These are phyloP conservation scores for Collariella sp. DNA, from an alignment of 495 filamentous ascomycete species.

Conservation along the genomic window DNA sequence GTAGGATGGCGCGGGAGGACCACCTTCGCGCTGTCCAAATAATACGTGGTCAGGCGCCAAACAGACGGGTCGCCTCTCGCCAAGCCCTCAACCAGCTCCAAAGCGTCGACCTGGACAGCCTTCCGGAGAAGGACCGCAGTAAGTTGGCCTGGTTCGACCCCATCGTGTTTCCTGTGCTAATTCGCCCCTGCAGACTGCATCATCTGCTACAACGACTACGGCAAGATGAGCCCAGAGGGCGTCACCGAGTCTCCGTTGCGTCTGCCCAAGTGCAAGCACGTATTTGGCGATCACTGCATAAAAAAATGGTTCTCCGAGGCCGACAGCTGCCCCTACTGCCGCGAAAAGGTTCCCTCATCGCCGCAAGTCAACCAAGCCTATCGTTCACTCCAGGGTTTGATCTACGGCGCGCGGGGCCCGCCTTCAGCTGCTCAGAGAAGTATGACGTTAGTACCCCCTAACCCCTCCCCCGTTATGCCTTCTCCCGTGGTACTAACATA, in stretches of 20 bases:
- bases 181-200: slow-evolving; percentile 35
- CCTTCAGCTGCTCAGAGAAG: no score
- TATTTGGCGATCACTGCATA: slow-evolving; percentile 52
- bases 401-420: slow-evolving; percentile 9
- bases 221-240: slow-evolving; percentile 43
- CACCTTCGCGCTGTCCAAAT: slow-evolving; percentile 31
- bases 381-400: slow-evolving; percentile 15
- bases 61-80: slow-evolving; percentile 39
- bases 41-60: slow-evolving; percentile 31
- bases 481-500: no score
- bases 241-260: slow-evolving; percentile 42
- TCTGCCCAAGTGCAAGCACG: slow-evolving; percentile 48
- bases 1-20: slow-evolving; percentile 18
- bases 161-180: neutral
- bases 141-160: slow-evolving; percentile 15
- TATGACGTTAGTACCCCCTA: neutral
- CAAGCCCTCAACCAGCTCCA: slow-evolving; percentile 39
- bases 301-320: slow-evolving; percentile 53
- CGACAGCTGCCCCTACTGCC: slow-evolving; percentile 50
- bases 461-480: neutral
- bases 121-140: slow-evolving; percentile 42
- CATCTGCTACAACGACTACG: slow-evolving; percentile 52
- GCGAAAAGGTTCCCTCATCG: slow-evolving; percentile 48
- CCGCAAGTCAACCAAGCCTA: slow-evolving; percentile 6
- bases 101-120: slow-evolving; percentile 32